Base-by-base conservation (phyloP, 2,329 filamentous ascomycete species). In the Ophiostoma ulmi region DNA sequence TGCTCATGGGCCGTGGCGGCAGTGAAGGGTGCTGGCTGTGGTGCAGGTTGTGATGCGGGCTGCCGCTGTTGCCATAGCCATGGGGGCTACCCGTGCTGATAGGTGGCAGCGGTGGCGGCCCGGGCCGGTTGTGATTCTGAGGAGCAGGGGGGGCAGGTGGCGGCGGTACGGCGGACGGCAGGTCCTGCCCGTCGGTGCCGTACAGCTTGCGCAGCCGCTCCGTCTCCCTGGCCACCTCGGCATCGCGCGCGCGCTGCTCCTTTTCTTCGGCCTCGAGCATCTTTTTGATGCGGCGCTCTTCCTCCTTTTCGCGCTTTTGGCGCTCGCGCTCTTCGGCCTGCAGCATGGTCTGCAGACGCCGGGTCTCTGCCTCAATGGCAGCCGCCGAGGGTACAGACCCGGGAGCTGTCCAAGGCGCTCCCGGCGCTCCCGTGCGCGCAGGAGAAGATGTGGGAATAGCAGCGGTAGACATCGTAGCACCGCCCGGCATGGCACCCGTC, bases 161-260 rank as follows among this genome's bases (percentile, higher is more conserved):
- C 73, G 66, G 73, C 74, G 70, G 55, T 69, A 61, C 44, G 17
- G 68, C 7, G 61, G 75, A 79, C 72, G 75, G 80, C 38, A 80
- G 73, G 2, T 79, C 78, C 75, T 85, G 83, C 0, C 83, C 82
- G 68, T 84, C 79, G 65, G 87, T 82, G 67, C 91, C 91, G 75
- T 92, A 94, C 75, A 90, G 79, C 74, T 83, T 86, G 31, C 87
- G 83, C 48, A 99, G 82, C 1, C 93, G 85, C 78, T 95, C 92
- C 0, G 95, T 98, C 80, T 99, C 94, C 73, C 85, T 86, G 26
- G 94, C 89, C 1, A 94, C 81, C 74, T 87, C 86, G 11, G 84
- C 86, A 41, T 89, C 85, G 71, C 83, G 82, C 41, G 79, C 80
- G 36, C 80, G 84, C 0, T 82, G 84, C 75, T 91, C 88, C 70